phyloP scores from a whole-genome alignment of 139 green algal species.

The Chlamydomonas applanata region DNA sequence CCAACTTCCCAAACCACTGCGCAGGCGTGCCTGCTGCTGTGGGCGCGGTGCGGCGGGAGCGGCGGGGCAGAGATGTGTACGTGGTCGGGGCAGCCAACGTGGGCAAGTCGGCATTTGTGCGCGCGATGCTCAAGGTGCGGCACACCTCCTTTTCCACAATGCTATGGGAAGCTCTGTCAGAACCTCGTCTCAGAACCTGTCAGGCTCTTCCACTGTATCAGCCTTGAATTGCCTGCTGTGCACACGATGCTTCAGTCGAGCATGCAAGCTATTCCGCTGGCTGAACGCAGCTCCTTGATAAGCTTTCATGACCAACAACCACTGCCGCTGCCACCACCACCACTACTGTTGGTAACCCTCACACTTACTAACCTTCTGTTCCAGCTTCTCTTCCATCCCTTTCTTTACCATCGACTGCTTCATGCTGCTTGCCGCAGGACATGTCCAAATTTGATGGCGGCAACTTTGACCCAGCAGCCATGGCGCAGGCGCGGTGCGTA shows the following conservation, averaged over 20 bases:
- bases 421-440: slow-evolving; percentile 29
- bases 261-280: too few relatives aligned
- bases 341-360: neutral
- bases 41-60: slow-evolving; percentile 59
- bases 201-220: too few relatives aligned
- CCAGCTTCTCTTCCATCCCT: too few relatives aligned
- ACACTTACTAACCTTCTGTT: too few relatives aligned
- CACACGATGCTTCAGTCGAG: too few relatives aligned
- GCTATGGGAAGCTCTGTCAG: too few relatives aligned
- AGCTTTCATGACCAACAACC: too few relatives aligned
- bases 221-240: too few relatives aligned
- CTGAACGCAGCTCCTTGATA: neutral
- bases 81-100: slow-evolving; percentile 96
- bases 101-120: slow-evolving; percentile 94
- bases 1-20: neutral
- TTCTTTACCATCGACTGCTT: too few relatives aligned
- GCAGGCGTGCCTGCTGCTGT: slow-evolving; percentile 57
- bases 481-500: neutral
- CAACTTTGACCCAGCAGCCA: slow-evolving; percentile 58
- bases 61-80: slow-evolving; percentile 87
- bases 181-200: too few relatives aligned
- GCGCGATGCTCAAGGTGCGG: slow-evolving; percentile 73
- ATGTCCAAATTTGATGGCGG: slow-evolving; percentile 54
- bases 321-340: neutral
- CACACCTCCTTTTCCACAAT: too few relatives aligned